Base-by-base conservation (phyloP, 106 monocot genomes). In the Dendrobium catenatum region DNA sequence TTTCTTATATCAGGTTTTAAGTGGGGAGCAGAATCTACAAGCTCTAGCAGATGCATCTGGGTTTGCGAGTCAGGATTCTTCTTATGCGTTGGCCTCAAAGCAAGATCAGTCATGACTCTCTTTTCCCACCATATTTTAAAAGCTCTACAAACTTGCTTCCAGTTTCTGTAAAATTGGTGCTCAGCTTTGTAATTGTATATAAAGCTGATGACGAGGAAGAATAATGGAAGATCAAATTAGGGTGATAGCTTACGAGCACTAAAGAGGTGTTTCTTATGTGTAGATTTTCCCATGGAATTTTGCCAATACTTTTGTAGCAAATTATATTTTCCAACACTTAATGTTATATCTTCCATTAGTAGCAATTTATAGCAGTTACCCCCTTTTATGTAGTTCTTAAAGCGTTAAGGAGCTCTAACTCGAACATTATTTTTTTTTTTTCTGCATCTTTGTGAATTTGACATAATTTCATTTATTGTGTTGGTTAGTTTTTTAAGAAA, bases 31-130 rank as follows among this genome's bases (percentile, higher is more conserved):
- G 77, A 85, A 87, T 51, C 87, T 95, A 31, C 37, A 68, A 80
- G 85, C 82, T 78, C 92, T 95, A 42, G 92, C 95, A 27, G 78
- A 89, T 37, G 89, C 86, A 81, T 90, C 95, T n/a, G 92, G 89
- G 49, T 92, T 92, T 74, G 47, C 55, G 73, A 24, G 51, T 19
- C 80, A 86, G 76, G 80, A 85, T 51, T 13, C 51, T 74, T 88
- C 83, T 17, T 80, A 85, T 54, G 10, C 54, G 10, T 77, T 59
- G 20, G 72, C 72, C 37, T 72, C 72, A 17, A 17, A 15, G 72
- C 72, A 37, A 37, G 15, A 72, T 72, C 11, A 40, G 27, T 16
- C 29, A 16, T 37, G 72, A 26, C 5, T 7, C 64, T n/a, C 64
- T 26, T 66, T 66, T 66, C 64, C 5, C 51, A 13, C 51, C 13